Percentiles rank a stretch among this genome's conserved stretches.
Conservation (phyloP, 2,329 filamentous ascomycete genomes). For the Pseudogymnoascus sp. region DNA sequence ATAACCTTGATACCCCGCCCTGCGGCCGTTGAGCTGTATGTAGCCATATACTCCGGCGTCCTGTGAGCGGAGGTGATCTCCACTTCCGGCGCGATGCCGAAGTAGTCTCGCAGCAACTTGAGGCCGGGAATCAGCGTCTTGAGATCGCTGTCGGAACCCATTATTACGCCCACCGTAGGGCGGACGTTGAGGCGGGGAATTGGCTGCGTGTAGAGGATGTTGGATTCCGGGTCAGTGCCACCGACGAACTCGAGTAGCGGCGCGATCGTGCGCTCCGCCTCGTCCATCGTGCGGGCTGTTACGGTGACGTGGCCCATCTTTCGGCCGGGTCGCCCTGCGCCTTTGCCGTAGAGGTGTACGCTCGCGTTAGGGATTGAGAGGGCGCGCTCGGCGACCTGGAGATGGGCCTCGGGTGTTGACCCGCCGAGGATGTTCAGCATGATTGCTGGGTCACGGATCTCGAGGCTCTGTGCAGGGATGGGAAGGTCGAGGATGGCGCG, state of each 20-base stretch:
- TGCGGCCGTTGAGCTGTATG: conserved; percentile 56
- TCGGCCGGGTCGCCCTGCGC: conserved; percentile 66
- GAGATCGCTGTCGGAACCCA: conserved; percentile 77
- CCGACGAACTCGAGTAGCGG: conserved; percentile 62
- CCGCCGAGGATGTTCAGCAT: conserved; percentile 80
- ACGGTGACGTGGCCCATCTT: conserved; percentile 96
- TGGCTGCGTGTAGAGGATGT: conserved; percentile 12
- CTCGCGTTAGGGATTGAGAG: conserved; percentile 50
- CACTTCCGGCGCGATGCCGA: conserved; percentile 63
- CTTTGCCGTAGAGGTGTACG: conserved; percentile 89
- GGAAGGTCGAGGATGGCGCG: conserved; percentile 62
- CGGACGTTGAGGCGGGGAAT: conserved; percentile 16
- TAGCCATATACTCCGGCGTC: conserved; percentile 62
- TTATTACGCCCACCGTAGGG: conserved; percentile 67
- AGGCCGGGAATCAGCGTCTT: conserved; percentile 59
- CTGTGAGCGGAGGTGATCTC: conserved; percentile 76
- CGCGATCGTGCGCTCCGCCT: conserved; percentile 60
- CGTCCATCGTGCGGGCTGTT: conserved; percentile 58
- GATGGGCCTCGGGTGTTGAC: conserved; percentile 55
- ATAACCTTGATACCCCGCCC: conserved; percentile 63
- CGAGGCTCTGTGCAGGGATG: conserved; percentile 41
- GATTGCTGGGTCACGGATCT: conserved; percentile 56
- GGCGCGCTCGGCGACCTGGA: conserved; percentile 45
- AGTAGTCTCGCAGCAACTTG: conserved; percentile 54
- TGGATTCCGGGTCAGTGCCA: conserved; percentile 32